Conservation (phyloP, 1,139 yeast species). For the Hyphopichia fennica region DNA sequence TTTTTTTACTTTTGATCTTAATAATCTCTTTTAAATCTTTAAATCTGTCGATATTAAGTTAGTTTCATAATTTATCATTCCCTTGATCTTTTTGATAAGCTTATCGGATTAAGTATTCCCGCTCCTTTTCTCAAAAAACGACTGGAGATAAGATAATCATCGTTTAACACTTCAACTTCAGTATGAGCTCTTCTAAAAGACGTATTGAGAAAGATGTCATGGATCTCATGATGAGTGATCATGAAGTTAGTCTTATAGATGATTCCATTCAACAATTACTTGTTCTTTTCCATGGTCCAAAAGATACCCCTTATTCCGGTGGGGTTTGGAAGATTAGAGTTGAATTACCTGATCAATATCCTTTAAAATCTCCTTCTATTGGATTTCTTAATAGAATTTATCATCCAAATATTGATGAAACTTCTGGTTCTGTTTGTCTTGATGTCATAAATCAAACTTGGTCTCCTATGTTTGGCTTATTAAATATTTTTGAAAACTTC, state of each 20-base stretch:
- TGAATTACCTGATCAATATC: conserved; percentile 93
- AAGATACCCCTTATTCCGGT: conserved; percentile 84
- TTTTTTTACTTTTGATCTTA: too few relatives aligned
- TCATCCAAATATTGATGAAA: conserved; percentile 91
- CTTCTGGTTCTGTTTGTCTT: conserved; percentile 90
- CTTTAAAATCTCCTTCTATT: conserved; percentile 92
- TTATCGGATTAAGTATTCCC: neutral
- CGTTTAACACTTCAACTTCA: too few relatives aligned
- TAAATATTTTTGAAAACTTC: conserved; percentile 90
- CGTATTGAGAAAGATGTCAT: conserved; percentile 95
- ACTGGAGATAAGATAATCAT: too few relatives aligned
- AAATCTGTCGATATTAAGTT: too few relatives aligned
- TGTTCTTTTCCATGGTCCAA: conserved; percentile 86
- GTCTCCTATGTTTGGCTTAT: conserved; percentile 95
- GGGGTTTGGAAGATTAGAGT: conserved; percentile 93
- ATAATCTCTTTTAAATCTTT: too few relatives aligned
- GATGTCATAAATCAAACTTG: conserved; percentile 97
- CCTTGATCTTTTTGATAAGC: neutral
- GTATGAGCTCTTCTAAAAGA: conserved; percentile 73
- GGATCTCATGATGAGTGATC: conserved; percentile 96
- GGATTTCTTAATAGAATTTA: conserved; percentile 90
- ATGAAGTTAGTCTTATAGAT: conserved; percentile 79
- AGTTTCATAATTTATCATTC: too few relatives aligned
- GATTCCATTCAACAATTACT: conserved; percentile 90
- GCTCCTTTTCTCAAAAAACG: neutral